These are phyloP conservation scores for Dendrobium catenatum DNA, from an alignment of 106 monocot genomes.

Conservation along the genomic window DNA sequence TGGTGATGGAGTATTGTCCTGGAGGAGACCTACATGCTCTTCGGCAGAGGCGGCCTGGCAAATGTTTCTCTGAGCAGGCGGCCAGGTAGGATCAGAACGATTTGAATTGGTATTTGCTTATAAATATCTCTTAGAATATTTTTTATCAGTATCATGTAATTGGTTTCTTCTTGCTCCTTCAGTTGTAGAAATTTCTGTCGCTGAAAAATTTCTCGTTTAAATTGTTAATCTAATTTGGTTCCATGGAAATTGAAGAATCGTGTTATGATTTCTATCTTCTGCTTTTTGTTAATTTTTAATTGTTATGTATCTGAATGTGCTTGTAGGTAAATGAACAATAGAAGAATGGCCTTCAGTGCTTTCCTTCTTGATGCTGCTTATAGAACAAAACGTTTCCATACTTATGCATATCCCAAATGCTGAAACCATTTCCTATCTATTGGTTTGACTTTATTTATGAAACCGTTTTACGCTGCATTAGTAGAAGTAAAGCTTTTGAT, in stretches of 20 bases:
- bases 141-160: neutral
- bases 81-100: slow-evolving; percentile 13
- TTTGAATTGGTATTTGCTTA: neutral
- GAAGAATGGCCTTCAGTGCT: too few species aligned
- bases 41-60: slow-evolving; percentile 19
- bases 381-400: too few species aligned
- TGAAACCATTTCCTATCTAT: too few species aligned
- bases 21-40: slow-evolving; percentile 23
- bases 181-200: neutral
- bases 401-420: too few species aligned
- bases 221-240: neutral
- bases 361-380: too few species aligned
- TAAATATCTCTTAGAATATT: neutral
- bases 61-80: slow-evolving; percentile 17
- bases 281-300: too few species aligned
- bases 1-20: slow-evolving; percentile 29
- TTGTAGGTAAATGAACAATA: too few species aligned
- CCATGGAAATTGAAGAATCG: neutral
- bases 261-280: neutral
- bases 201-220: neutral
- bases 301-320: too few species aligned
- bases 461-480: too few species aligned
- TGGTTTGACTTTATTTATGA: too few species aligned
- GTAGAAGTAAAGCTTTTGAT: too few species aligned
- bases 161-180: too few species aligned